Evolutionary conservation across 164 flowering plant genomes (phyloP).

Genomic region (grape (Vitis vinifera)): ASM3070453v1 NC_081817.1:972501-973000

Average conservation of each 20-base stretch:
- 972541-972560: slow-evolving; percentile 84
- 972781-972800: slow-evolving; percentile 29
- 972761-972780: slow-evolving; percentile 62
- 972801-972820: slow-evolving; percentile 48
- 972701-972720: slow-evolving; percentile 93
- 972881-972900: slow-evolving; percentile 49
- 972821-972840: slow-evolving; percentile 83
- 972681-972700: slow-evolving; percentile 72
- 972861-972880: slow-evolving; percentile 64
- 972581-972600: slow-evolving; percentile 72
- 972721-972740: slow-evolving; percentile 93
- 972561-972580: slow-evolving; percentile 59
- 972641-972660: slow-evolving; percentile 42
- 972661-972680: slow-evolving; percentile 70
- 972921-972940: slow-evolving; percentile 36
- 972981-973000: slow-evolving; percentile 79
- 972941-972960: slow-evolving; percentile 50
- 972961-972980: slow-evolving; percentile 74
- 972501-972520: slow-evolving; percentile 77
- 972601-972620: slow-evolving; percentile 99
- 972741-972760: slow-evolving; percentile 97
- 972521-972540: slow-evolving; percentile 99
- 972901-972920: slow-evolving; percentile 52
- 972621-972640: slow-evolving; percentile 96
- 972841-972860: slow-evolving; percentile 80